phyloP scores from a whole-genome alignment of 2,329 filamentous ascomycete genomes.

The Calonectria fujianensis region DNA sequence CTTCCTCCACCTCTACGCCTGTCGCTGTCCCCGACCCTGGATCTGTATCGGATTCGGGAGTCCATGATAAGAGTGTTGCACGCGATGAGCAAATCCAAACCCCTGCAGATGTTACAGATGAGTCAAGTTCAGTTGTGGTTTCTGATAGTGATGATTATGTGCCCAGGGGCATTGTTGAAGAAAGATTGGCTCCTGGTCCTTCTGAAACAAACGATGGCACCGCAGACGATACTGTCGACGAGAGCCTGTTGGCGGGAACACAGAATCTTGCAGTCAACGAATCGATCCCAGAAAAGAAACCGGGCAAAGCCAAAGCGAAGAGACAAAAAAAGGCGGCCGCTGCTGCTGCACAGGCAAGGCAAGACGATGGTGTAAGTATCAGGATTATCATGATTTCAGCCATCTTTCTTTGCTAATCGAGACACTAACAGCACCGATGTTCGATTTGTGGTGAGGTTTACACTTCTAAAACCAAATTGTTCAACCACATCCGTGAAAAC shows the following conservation, averaged over 20 bases:
- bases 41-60: neutral
- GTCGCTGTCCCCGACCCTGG: neutral
- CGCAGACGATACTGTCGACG: constrained; percentile 20
- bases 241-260: constrained; percentile 41
- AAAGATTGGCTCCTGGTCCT: constrained; percentile 58
- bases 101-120: constrained; percentile 10
- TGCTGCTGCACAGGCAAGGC: constrained; percentile 60
- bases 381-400: neutral
- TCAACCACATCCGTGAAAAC: constrained; percentile 81
- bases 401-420: constrained; percentile 15
- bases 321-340: constrained; percentile 68
- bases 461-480: constrained; percentile 81
- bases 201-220: constrained; percentile 17
- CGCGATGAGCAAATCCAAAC: neutral
- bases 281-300: constrained; percentile 60
- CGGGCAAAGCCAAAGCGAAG: constrained; percentile 72
- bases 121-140: constrained; percentile 35
- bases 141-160: constrained; percentile 67
- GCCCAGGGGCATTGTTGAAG: constrained; percentile 65
- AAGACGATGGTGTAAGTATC: constrained; percentile 60
- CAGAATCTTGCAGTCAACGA: constrained; percentile 55
- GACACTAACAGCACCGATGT: constrained; percentile 62
- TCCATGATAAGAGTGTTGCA: neutral
- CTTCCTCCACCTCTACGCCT: constrained; percentile 14
- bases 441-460: constrained; percentile 67